Evolutionary conservation across 495 filamentous ascomycete genomes (phyloP).

Genomic region (Aspergillus wentii): DNA sequence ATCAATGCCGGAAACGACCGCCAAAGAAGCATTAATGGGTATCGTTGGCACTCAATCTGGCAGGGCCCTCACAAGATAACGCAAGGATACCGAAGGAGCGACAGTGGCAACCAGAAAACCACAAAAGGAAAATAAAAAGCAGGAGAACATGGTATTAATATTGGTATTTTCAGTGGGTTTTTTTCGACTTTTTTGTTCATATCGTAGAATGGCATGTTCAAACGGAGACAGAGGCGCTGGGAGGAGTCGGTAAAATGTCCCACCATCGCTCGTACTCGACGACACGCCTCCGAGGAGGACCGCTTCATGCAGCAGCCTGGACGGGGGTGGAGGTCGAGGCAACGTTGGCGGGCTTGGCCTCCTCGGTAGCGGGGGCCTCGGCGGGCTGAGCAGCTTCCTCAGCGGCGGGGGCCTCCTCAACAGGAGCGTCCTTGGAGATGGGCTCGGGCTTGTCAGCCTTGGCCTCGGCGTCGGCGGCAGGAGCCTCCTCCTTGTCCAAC

Average conservation of each 20-base stretch:
- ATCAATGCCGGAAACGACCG: slow-evolving; percentile 17
- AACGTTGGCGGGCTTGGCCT: slow-evolving; percentile 32
- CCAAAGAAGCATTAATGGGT: slow-evolving; percentile 25
- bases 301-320: slow-evolving; percentile 46
- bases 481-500: slow-evolving; percentile 33
- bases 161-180: slow-evolving; percentile 9
- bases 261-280: slow-evolving; percentile 43
- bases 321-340: slow-evolving; percentile 35
- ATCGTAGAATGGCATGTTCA: slow-evolving; percentile 3
- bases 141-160: no score
- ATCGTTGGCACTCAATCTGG: slow-evolving; percentile 17
- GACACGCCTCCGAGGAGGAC: slow-evolving; percentile 18
- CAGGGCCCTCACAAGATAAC: slow-evolving; percentile 4
- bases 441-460: slow-evolving; percentile 28
- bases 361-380: slow-evolving; percentile 23
- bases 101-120: slow-evolving; percentile 27
- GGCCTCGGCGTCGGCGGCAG: slow-evolving; percentile 28
- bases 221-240: slow-evolving; percentile 7
- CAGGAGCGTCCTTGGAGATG: slow-evolving; percentile 26
- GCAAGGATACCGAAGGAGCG: slow-evolving; percentile 20
- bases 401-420: slow-evolving; percentile 26
- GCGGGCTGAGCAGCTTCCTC: slow-evolving; percentile 26
- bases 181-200: slow-evolving; percentile 3
- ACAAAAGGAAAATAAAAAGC: slow-evolving; percentile 14
- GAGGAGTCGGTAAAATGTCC: slow-evolving; percentile 27